Base-by-base conservation (phyloP, 2,329 filamentous ascomycete species). In the Pezicula neosporulosa region DNA sequence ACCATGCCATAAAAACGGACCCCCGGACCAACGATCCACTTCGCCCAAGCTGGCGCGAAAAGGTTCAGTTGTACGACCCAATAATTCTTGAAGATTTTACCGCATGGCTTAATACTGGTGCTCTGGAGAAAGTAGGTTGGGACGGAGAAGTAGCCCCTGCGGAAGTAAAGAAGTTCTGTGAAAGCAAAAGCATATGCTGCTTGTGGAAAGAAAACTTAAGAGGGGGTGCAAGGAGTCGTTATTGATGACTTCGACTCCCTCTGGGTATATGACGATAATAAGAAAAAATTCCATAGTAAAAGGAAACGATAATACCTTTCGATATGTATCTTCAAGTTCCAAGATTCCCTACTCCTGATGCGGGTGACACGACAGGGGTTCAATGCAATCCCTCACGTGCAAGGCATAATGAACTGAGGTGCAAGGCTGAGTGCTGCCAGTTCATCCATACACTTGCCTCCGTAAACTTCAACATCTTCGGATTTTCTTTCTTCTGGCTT, bases 11-110 rank as follows among this genome's bases (percentile, higher is more conserved):
- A 9, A 77, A 63, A 8, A 70, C 71, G 1, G 73, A 76, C 4
- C 75, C 81, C 3, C 73, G 73, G 12, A 75, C 78, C 0, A 72
- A 61, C 4, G 73, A 85, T 56, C 70, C 76, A 1, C 56, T 57
- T 6, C 66, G 77, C 2, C 83, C 82, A 13, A 90, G 82, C 2
- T 97, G 92, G 89, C 78, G 95, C 60, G 90, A 97, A 69, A 95
- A 91, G 71, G 97, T 99, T 44, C 75, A 97, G 6, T 82, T 97
- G 66, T 97, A 95, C 66, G 92, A 97, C 62, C 90, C 93, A 0
- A 87, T 99, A 41, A 78, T 94, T 1, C 70, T 97, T 0, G 93
- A 97, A 69, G 91, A 97, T 58, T 73, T 99, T 13, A 81, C 92
- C 0, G 71, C 74, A 0, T 97, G 91, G 88, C 71, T 97, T 15